These are phyloP conservation scores for Globisporangium yorkense DNA, from an alignment of 352 stramenopile genomes.

Conservation along the genomic window DNA sequence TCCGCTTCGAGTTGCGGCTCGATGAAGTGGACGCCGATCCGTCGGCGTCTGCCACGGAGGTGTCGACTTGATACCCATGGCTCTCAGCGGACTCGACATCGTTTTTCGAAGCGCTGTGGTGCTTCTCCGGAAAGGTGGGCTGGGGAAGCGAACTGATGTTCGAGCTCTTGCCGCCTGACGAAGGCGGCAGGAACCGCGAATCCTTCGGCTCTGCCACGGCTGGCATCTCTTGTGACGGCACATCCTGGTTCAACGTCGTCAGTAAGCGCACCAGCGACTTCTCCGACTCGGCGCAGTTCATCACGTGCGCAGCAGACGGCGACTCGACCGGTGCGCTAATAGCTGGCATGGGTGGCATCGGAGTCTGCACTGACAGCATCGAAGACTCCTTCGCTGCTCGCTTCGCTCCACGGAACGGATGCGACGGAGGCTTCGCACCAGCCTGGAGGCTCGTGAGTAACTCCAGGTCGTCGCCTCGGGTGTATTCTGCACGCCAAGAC, in stretches of 20 bases:
- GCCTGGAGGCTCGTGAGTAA: conserved; percentile 5
- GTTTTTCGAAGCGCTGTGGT: neutral
- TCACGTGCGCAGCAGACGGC: conserved; percentile 41
- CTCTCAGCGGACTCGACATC: neutral
- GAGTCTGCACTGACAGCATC: neutral
- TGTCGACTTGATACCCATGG: neutral
- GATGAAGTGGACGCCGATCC: neutral
- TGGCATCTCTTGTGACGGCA: conserved; percentile 2
- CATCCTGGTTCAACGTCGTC: conserved; percentile 51
- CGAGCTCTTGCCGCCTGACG: neutral
- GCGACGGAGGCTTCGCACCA: conserved; percentile 8
- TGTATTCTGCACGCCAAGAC: neutral
- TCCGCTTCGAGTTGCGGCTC: conserved; percentile 20
- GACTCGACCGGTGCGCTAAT: conserved; percentile 20
- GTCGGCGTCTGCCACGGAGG: neutral
- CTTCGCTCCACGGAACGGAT: conserved; percentile 19
- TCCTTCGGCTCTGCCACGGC: conserved; percentile 10
- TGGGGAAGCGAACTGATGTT: neutral
- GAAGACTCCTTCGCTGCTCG: conserved; percentile 43
- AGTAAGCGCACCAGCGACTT: conserved; percentile 61
- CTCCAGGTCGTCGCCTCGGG: neutral
- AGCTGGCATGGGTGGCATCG: neutral
- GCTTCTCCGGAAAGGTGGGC: neutral
- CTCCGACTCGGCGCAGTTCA: conserved; percentile 66
- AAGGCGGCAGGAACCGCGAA: neutral